Conservation (phyloP, 768 basidiomycete genomes). For the Rossbeevera mucosa region DNA sequence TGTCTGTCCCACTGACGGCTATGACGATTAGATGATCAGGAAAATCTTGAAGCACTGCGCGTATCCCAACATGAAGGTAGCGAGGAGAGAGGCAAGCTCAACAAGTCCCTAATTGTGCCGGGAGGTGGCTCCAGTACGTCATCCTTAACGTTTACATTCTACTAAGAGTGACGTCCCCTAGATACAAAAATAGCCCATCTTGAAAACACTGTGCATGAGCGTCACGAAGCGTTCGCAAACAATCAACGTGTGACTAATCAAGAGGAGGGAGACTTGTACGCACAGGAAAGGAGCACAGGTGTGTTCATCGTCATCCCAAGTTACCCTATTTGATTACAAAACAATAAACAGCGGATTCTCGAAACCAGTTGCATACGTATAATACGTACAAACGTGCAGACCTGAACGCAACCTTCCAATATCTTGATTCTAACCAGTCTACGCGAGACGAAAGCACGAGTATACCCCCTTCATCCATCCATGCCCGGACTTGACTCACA, state of each 20-base stretch:
- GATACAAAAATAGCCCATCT: background rate
- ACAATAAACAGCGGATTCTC: background rate
- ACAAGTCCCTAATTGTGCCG: background rate
- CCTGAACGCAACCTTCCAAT: background rate
- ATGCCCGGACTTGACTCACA: background rate
- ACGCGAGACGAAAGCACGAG: background rate
- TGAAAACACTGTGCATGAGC: background rate
- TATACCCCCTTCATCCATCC: background rate
- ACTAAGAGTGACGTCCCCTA: too few relatives aligned
- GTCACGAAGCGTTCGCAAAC: background rate
- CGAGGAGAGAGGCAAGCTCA: background rate
- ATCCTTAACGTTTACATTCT: too few relatives aligned
- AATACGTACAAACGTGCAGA: background rate
- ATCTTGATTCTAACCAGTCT: background rate
- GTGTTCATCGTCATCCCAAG: background rate
- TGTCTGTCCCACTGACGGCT: background rate
- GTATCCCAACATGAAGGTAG: background rate
- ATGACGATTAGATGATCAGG: background rate
- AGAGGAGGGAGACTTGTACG: background rate
- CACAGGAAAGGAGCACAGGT: background rate
- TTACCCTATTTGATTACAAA: background rate
- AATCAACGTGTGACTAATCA: too few relatives aligned
- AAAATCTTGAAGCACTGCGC: background rate
- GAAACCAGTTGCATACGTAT: background rate
- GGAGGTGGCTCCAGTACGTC: too few relatives aligned